Evolutionary conservation across 129 eudicot species (phyloP), one percentile per base, ranked within the genome.

Genomic region (Deinandra increscens): DNA sequence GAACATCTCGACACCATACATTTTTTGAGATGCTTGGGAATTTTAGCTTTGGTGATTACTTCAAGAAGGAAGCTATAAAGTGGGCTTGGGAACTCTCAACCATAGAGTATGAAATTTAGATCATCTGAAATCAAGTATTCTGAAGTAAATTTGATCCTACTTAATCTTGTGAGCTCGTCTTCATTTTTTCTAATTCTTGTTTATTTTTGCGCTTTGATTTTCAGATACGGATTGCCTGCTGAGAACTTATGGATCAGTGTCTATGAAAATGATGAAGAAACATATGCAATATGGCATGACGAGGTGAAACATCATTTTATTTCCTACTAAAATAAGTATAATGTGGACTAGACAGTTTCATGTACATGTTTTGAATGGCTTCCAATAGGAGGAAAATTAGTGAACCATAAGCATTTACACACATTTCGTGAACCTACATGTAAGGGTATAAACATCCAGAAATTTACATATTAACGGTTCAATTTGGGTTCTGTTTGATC

Each of bases 51-150:
- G 99, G 99, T 71, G 99, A 93, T 83, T 93, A 93, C 80, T 93
- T 93, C 80, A 93, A 93, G 84, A 88, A 80, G 53, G 99, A 89
- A 72, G 95, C 97, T 43, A 87, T 93, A 20, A 86, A 75, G 65
- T 93, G 99, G 99, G 99, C 99, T 7, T 93, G 99, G 99, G 99
- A 93, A 73, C 92, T 93, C 37, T 77, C 95, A 15, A 93, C 90
- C 11, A 8, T 66, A 42, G 97, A 84, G 99, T 93, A 76, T 58
- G 48, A 49, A 41, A 19, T 19, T 43, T 64, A 64, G 42, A 64
- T 41, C 2, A 64, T 29, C 10, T 29, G 20, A 31, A 59, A 33
- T 41, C 13, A 59, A 42, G 58, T 18, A 60, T 59, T 34, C 59
- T 72, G 23, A 19, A 45, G 18, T 72, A 54, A 46, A 18, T 13